A percentile compares a stretch with the other conserved stretches of the same genome.
Conservation (phyloP, 805 yeast genomes). For the Yamadazyma phyllophila region DNA sequence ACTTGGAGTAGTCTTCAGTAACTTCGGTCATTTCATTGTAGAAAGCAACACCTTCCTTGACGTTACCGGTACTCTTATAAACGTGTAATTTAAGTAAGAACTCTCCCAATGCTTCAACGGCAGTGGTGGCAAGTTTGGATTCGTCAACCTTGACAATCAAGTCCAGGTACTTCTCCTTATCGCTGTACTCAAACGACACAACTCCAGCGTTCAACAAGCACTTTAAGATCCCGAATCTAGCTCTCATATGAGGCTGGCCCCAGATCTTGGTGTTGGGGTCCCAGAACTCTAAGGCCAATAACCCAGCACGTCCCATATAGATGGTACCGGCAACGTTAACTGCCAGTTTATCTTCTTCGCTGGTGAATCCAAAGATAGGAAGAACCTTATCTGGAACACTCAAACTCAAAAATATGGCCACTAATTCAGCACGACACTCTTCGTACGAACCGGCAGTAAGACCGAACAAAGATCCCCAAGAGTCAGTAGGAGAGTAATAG, state of each 20-base stretch:
- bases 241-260: constrained; percentile 97
- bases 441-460: constrained; percentile 82
- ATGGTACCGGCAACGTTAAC: constrained; percentile 67
- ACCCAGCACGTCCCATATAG: constrained; percentile 86
- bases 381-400: constrained; percentile 58
- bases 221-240: constrained; percentile 81
- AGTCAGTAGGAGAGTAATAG: constrained; percentile 75
- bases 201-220: constrained; percentile 69
- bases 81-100: constrained; percentile 72
- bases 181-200: constrained; percentile 46
- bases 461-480: constrained; percentile 89
- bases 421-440: constrained; percentile 91
- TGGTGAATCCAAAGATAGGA: constrained; percentile 67
- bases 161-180: constrained; percentile 49
- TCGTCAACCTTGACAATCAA: constrained; percentile 59
- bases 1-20: constrained; percentile 57
- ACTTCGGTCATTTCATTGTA: constrained; percentile 70
- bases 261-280: constrained; percentile 78
- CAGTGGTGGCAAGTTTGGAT: constrained; percentile 61
- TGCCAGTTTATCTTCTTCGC: constrained; percentile 57
- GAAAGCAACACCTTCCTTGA: constrained; percentile 57
- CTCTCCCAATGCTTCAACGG: constrained; percentile 70
- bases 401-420: constrained; percentile 77
- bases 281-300: constrained; percentile 80
- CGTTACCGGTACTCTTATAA: constrained; percentile 77